phyloP scores from a whole-genome alignment of 179 eudicot species.

The Gypsophila paniculata region DNA sequence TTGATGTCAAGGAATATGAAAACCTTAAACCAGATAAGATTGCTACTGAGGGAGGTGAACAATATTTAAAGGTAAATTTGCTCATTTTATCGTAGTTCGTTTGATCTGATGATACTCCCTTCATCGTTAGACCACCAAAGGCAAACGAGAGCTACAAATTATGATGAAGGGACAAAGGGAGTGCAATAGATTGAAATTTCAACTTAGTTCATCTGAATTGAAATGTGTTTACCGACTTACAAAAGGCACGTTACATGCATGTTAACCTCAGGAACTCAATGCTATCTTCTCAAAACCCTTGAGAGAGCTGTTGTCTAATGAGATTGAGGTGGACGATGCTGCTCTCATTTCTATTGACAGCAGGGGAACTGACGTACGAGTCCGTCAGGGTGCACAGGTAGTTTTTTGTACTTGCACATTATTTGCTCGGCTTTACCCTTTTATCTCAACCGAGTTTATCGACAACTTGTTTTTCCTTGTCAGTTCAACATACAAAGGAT shows the following conservation, averaged over 20 bases:
- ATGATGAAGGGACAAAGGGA: too few relatives aligned
- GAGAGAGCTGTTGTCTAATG: slow-evolving; percentile 68
- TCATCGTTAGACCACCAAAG: neutral
- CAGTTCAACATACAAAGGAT: slow-evolving; percentile 96
- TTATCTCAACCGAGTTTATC: slow-evolving; percentile 3
- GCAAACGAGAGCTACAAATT: too few relatives aligned
- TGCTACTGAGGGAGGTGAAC: slow-evolving; percentile 96
- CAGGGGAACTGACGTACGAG: slow-evolving; percentile 88
- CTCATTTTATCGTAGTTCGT: neutral
- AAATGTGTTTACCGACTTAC: neutral
- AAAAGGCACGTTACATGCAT: neutral
- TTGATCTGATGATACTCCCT: neutral
- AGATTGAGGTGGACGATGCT: slow-evolving; percentile 87
- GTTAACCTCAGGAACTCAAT: slow-evolving; percentile 64
- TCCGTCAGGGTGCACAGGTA: slow-evolving; percentile 98
- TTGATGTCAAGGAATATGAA: slow-evolving; percentile 90
- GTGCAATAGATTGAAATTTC: neutral
- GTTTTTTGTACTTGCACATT: neutral
- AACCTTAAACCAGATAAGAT: slow-evolving; percentile 74
- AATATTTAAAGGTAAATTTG: slow-evolving; percentile 65
- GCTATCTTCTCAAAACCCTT: slow-evolving; percentile 89
- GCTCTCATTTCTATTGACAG: slow-evolving; percentile 95
- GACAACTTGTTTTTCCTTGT: slow-evolving; percentile 3
- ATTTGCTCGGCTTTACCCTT: neutral
- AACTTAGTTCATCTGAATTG: neutral